Conservation (phyloP, 1,139 yeast species). For the Yamadazyma conglobata region DNA sequence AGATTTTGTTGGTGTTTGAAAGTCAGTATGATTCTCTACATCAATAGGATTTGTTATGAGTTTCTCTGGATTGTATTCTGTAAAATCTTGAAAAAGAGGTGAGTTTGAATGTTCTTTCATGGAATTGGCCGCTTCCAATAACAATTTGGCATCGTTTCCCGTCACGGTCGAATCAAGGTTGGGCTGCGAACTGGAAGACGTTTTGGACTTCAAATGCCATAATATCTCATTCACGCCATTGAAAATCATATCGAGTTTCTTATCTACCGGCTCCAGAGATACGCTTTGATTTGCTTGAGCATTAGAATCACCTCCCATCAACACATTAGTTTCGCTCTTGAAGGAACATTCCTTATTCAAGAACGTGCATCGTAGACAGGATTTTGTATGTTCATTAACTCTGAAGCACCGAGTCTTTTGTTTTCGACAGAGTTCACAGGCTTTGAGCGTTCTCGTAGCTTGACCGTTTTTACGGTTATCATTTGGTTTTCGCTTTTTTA, state of each 20-base stretch:
- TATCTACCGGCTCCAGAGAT: conserved; percentile 4
- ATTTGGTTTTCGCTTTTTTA: conserved; percentile 5
- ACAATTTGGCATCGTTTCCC: conserved; percentile 22
- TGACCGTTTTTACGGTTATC: conserved; percentile 22
- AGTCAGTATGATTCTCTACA: conserved; percentile 23
- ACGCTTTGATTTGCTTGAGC: conserved; percentile 1
- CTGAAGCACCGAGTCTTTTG: conserved; percentile 65
- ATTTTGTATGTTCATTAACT: conserved; percentile 37
- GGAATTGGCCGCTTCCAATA: conserved; percentile 27
- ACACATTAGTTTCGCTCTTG: neutral
- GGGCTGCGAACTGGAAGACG: neutral
- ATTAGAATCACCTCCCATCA: conserved; percentile 3
- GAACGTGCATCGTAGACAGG: conserved; percentile 57
- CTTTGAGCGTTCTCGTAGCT: conserved; percentile 50
- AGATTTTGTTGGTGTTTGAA: conserved; percentile 40
- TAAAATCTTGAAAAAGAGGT: conserved; percentile 2
- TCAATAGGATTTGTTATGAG: conserved; percentile 14
- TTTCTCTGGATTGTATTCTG: conserved; percentile 11
- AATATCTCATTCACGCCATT: conserved; percentile 33
- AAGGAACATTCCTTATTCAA: conserved; percentile 52
- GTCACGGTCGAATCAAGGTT: conserved; percentile 9
- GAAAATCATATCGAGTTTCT: conserved; percentile 27
- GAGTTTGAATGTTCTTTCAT: conserved; percentile 16
- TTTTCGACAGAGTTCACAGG: conserved; percentile 57
- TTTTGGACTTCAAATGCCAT: conserved; percentile 17